Evolutionary conservation across 129 eudicot species (phyloP), one percentile per base, ranked within the genome.

Genomic region (Tagetes erecta): DNA sequence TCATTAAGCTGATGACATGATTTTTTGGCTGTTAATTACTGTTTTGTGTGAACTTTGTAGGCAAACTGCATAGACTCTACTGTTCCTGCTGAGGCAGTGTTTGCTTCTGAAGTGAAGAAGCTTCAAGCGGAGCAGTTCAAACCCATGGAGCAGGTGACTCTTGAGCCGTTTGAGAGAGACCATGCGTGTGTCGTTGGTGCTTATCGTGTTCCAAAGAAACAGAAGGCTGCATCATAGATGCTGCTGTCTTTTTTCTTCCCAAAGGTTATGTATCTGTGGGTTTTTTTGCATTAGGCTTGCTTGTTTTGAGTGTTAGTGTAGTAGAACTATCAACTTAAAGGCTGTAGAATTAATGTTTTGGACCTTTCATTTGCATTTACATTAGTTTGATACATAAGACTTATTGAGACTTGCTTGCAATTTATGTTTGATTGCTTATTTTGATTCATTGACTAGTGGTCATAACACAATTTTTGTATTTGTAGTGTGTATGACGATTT

Each of bases 1-100:
- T 40, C 5, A 0, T 39, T 12, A 5, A 6, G 31, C 34, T 2
- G 13, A 2, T 5, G 7, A 11, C 12, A 1, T 62, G 0, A 40
- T 6, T 55, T 42, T 10, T 5, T 49, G n/a, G 51, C 2, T 34
- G 49, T 55, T 58, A 60, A 49, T 60, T 2, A 8, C 40, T 38
- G 39, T 39, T 46, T 59, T 4, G 30, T 33, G 5, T 38, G 7
- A 11, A 7, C 13, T 33, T 62, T 55, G 13, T 20, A 91, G 97
- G 96, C 97, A 3, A 92, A 86, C 88, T 88, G 97, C 80, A 91
- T 91, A 2, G 97, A 88, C 66, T 92, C 96, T 0, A 88, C 96
- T 4, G 92, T 78, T 1, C 92, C 96, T 0, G 96, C 92, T 0
- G 97, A 88, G 74, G 96, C 92, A 14, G 92, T 88, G 3, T 91